Percentiles rank a stretch among this genome's conserved stretches.
phyloP scores from a whole-genome alignment of 1,284 basidiomycete genomes.

The Trametes pubescens region DNA sequence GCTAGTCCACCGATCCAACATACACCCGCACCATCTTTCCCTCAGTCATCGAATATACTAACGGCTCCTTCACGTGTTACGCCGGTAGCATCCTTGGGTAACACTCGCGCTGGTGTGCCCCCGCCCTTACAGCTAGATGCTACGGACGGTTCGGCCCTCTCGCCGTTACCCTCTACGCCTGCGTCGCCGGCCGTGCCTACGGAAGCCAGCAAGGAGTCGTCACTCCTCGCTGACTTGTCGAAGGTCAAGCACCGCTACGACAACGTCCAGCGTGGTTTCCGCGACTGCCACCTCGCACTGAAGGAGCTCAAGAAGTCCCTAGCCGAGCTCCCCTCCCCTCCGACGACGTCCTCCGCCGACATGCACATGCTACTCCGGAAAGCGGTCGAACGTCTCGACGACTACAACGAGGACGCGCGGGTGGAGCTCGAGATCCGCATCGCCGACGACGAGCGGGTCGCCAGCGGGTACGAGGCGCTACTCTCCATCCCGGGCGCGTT shows the following conservation, averaged over 20 bases:
- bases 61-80: neutral
- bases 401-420: constrained; percentile 84
- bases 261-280: constrained; percentile 65
- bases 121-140: constrained; percentile 26
- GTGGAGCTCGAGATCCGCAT: constrained; percentile 88
- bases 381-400: constrained; percentile 73
- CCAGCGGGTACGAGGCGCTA: constrained; percentile 77
- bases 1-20: neutral
- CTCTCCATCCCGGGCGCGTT: constrained; percentile 66
- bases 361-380: constrained; percentile 54
- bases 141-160: constrained; percentile 22
- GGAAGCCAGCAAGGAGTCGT: constrained; percentile 17
- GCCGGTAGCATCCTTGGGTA: neutral
- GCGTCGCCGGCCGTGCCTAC: neutral
- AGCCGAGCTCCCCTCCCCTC: constrained; percentile 40
- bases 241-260: constrained; percentile 65
- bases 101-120: constrained; percentile 11
- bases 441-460: constrained; percentile 78
- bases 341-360: constrained; percentile 24
- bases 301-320: constrained; percentile 57
- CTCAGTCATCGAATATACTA: neutral
- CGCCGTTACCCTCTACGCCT: constrained; percentile 14
- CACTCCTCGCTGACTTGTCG: constrained; percentile 55
- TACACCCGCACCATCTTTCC: neutral
- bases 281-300: constrained; percentile 73